Evolutionary conservation across 1,284 basidiomycete genomes (phyloP).

Genomic region (Mycosarcoma mackinlayi): DNA sequence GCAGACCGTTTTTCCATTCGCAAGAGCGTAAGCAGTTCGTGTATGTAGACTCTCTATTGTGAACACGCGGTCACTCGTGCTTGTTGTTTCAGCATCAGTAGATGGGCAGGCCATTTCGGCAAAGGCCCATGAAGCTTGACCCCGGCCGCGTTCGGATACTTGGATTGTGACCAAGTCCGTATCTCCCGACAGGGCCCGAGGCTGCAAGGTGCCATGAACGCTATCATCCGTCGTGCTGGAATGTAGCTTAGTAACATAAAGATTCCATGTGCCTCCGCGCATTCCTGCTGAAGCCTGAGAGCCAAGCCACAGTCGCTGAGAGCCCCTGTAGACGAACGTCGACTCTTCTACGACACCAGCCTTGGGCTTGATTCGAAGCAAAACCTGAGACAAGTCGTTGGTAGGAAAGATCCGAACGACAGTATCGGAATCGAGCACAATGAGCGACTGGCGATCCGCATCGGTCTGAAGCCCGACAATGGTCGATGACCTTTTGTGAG

Average conservation of each 20-base stretch:
- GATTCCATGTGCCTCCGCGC: too few species aligned
- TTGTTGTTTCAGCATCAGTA: too few species aligned
- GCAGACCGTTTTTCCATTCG: not conserved
- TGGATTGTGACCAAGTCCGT: too few species aligned
- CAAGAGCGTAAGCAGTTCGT: constrained; percentile 3
- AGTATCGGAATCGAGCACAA: not conserved
- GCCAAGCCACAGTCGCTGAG: not conserved
- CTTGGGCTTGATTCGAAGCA: not conserved
- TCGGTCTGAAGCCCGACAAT: constrained; percentile 10
- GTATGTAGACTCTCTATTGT: too few species aligned
- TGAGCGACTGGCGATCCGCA: constrained; percentile 6
- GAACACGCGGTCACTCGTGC: too few species aligned
- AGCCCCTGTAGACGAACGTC: not conserved
- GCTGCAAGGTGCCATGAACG: too few species aligned
- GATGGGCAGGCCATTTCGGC: constrained; percentile 1
- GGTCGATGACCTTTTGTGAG: too few species aligned
- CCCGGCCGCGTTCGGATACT: not conserved
- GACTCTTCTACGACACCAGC: not conserved
- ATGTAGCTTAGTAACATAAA: too few species aligned
- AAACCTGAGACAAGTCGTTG: not conserved
- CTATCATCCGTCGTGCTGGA: too few species aligned
- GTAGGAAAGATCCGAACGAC: not conserved
- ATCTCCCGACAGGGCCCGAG: too few species aligned
- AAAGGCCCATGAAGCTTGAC: not conserved
- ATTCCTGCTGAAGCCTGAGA: too few species aligned